Evolutionary conservation across 129 eudicot species (phyloP), one percentile per base, ranked within the genome.

Genomic region (Lonicera japonica): DNA sequence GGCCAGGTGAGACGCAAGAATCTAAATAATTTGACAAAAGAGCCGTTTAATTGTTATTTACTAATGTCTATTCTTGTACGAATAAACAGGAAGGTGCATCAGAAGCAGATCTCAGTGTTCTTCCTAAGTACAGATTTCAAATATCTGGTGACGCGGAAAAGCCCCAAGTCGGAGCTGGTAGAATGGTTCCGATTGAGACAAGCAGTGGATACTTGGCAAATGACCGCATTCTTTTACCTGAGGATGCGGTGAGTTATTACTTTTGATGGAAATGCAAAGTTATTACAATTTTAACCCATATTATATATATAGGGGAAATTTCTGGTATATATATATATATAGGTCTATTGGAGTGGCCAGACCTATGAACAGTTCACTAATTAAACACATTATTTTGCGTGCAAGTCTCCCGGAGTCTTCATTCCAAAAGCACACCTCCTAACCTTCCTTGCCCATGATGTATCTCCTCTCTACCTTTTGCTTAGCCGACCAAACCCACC

Each of bases 31-130:
- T 59, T 25, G 16, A 19, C 43, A 23, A 15, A 50, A 14, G 40
- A 3, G 19, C 24, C 29, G n/a, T 54, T 58, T 16, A 19, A 8
- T 34, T 34, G 19, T 77, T 54, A 41, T 8, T 50, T 39, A 36
- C 67, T 50, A 11, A 2, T 61, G 36, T 56, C 40, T 56, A 20
- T 21, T 71, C 21, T 48, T 58, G 2, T 47, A 36, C 25, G 56
- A 57, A 60, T 61, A 57, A 63, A 72, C 79, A 91, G 97, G 97
- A 87, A 73, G 97, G 97, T 77, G 97, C 96, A 63, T 84, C 98
- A 16, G 96, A 91, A 51, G 82, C 88, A 59, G 96, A 91, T 65
- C 76, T 91, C 57, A 78, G 69, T 55, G 64, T 67, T 46, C 98
- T 91, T 66, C 96, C 94, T 11, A 87, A 82, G 64, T 91, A 91